Percentiles rank a stretch among this genome's conserved stretches.
These are phyloP conservation scores for Anisodus acutangulus DNA, from an alignment of 257 asterid genomes.

Conservation along the genomic window DNA sequence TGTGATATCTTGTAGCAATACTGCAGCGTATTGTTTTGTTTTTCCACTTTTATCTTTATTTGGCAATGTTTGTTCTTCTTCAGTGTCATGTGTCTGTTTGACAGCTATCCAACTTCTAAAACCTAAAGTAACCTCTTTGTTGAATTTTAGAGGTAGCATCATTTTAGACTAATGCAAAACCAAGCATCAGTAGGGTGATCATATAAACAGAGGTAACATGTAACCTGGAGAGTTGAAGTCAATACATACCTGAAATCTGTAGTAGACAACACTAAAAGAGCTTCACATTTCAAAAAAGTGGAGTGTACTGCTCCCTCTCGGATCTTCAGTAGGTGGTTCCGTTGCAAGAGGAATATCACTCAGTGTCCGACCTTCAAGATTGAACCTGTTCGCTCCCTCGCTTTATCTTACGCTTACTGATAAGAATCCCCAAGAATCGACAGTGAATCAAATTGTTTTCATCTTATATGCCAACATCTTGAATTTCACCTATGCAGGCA, in stretches of 20 bases:
- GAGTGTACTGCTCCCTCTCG: neutral
- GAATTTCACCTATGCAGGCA: constrained; percentile 52
- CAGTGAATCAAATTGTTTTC: neutral
- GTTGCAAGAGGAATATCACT: neutral
- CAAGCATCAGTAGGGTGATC: neutral
- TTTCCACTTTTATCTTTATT: neutral
- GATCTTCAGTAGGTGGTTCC: neutral
- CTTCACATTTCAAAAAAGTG: neutral
- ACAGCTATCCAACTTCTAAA: neutral
- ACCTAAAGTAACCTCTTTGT: neutral
- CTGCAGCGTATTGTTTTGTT: neutral
- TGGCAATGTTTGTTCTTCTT: neutral
- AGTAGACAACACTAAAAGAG: neutral
- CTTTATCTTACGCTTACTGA: neutral
- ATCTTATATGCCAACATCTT: neutral
- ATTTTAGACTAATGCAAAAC: neutral
- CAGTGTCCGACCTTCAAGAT: neutral
- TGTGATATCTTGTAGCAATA: neutral
- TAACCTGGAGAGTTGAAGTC: neutral
- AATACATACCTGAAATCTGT: neutral
- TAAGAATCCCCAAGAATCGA: neutral
- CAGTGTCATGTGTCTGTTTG: neutral
- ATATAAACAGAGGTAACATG: neutral
- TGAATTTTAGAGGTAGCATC: neutral
- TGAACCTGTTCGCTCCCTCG: neutral